Percentiles rank a stretch among this genome's conserved stretches.
These are phyloP conservation scores for Yamadazyma songkhlaensis DNA, from an alignment of 1,139 yeast species.

Conservation along the genomic window DNA sequence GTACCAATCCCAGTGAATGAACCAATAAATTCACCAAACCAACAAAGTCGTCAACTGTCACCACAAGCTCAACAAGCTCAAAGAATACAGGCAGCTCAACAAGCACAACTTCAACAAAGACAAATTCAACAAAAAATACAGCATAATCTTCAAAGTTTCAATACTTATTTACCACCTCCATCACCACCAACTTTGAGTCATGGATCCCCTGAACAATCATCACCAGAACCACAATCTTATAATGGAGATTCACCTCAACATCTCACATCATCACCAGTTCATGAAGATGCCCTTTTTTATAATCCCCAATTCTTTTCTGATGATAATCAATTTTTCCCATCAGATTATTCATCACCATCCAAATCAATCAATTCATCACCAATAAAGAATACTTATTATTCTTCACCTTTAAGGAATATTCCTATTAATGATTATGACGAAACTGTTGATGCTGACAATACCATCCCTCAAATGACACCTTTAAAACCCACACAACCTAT, in stretches of 20 bases:
- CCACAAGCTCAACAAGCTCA: constrained; percentile 1
- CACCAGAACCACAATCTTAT: constrained; percentile 36
- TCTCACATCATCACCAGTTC: constrained; percentile 27
- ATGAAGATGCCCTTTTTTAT: constrained; percentile 22
- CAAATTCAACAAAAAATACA: background rate
- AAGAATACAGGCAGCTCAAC: background rate
- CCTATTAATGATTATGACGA: constrained; percentile 24
- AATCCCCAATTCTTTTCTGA: constrained; percentile 43
- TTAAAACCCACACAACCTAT: constrained; percentile 29
- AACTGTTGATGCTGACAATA: constrained; percentile 39
- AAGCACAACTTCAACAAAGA: background rate
- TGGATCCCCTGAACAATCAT: constrained; percentile 39
- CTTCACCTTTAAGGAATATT: constrained; percentile 25
- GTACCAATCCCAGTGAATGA: constrained; percentile 45
- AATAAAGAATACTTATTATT: constrained; percentile 18
- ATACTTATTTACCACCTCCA: constrained; percentile 39
- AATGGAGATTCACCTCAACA: constrained; percentile 29
- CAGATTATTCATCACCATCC: constrained; percentile 28
- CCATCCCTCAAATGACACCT: constrained; percentile 43
- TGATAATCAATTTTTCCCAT: constrained; percentile 11
- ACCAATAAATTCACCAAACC: constrained; percentile 19
- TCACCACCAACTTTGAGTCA: constrained; percentile 40
- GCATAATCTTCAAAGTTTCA: constrained; percentile 11
- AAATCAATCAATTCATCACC: constrained; percentile 32
- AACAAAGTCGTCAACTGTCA: background rate